phyloP scores from a whole-genome alignment of 73 alveolate species.

The Uronychia binucleata region DNA sequence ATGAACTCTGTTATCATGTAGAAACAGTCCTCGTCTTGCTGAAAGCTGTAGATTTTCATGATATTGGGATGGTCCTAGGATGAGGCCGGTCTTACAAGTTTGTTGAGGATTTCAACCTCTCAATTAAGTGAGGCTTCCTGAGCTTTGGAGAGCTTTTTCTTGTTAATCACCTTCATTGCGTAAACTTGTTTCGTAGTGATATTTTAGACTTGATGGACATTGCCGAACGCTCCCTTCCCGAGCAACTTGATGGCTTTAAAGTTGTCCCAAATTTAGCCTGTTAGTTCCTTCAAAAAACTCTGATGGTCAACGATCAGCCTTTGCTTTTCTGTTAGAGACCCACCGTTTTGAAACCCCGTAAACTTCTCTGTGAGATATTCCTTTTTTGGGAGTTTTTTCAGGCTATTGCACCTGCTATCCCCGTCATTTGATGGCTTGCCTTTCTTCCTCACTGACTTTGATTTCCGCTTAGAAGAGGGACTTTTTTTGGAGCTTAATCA shows the following conservation, averaged over 20 bases:
- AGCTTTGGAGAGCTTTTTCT: conserved; percentile 1
- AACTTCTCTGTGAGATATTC: no score
- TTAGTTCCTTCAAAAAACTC: not conserved
- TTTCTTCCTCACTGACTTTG: no score
- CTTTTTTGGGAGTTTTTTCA: no score
- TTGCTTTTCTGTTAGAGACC: no score
- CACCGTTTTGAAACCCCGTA: no score
- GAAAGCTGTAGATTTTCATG: conserved; percentile 60
- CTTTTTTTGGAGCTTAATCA: no score
- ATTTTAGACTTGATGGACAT: conserved; percentile 61
- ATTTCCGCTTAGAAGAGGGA: no score
- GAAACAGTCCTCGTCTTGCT: conserved; percentile 62
- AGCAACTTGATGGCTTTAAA: not conserved
- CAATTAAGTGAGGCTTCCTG: conserved; percentile 14
- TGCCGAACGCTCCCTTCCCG: conserved; percentile 74
- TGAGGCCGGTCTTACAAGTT: no score
- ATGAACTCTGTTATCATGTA: conserved; percentile 68
- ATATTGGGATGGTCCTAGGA: conserved; percentile 83
- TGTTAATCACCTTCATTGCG: conserved; percentile 69
- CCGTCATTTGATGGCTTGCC: no score
- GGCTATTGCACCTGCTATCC: no score
- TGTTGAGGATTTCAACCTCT: conserved; percentile 66
- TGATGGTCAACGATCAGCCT: not conserved
- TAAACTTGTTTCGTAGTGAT: conserved; percentile 47
- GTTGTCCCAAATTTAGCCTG: not conserved